Evolutionary conservation across 345 rosid species (phyloP), one percentile per base, ranked within the genome.

Genomic region (Melaleuca alternifolia): DNA sequence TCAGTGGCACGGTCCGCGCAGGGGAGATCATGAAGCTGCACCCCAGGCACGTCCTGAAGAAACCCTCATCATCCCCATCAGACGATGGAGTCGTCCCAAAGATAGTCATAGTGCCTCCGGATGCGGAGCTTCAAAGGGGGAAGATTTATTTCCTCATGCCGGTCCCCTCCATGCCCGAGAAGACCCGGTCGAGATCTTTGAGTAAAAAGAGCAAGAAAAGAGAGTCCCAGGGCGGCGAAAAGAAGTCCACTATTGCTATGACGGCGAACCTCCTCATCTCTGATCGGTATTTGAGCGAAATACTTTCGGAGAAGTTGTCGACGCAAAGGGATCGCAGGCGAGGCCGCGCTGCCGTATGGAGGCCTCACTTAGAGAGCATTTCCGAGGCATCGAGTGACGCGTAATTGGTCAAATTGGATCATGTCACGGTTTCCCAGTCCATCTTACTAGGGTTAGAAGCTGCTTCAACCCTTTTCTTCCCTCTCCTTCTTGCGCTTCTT

Each of bases 101-200:
- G 91, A 97, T 97, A 91, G 97, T 96, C 28, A 24, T 96, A 33
- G 97, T 97, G 41, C 98, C 99, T 20, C 98, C 98, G 0, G 99
- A 97, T 11, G 99, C 99, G 2, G 95, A 94, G 87, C 98, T 97
- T 82, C 98, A 92, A 86, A 96, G 98, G 21, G 99, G 99, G 50
- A 96, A 96, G 93, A 95, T 97, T 86, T 97, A 97, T 83, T 97
- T 97, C 88, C 98, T 97, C 88, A 92, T 95, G 91, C 99, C 98
- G 0, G 91, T 89, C 24, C 93, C 93, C 26, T 88, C 92, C 13
- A 53, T 88, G 37, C 88, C 91, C 13, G 88, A 89, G 88, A 88
- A 87, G 57, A 85, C 87, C 82, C 89, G 87, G 33, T 87, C 92
- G 5, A 88, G 81, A 62, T 87, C 91, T 10, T 86, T 85, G 28